Base-by-base conservation (phyloP, 2,329 filamentous ascomycete species). In the Amauroascus verrucosus region DNA sequence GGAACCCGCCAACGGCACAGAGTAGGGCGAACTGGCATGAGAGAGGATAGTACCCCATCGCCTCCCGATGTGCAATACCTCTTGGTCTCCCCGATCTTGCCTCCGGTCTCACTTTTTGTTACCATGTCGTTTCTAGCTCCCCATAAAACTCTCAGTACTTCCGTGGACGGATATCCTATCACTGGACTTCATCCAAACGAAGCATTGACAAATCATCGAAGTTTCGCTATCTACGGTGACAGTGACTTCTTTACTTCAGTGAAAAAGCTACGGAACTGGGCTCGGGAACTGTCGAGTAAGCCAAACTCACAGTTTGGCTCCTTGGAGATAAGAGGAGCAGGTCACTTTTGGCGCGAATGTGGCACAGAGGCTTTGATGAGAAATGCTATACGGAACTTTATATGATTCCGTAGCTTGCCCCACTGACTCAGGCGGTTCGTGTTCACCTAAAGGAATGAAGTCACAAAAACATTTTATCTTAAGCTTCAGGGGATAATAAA, bases 211-310 rank as follows among this genome's bases (percentile, higher is more conserved):
- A 57, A 58, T 1, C 76, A 83, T 61, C 75, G 76, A 0, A 84
- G 84, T 0, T 66, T 95, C 32, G 82, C 81, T 0, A 68, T 95
- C 0, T 95, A 83, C 63, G 91, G 90, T 1, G 80, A 84, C 48
- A 74, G 78, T 3, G 90, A 97, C 66, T 70, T 77, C 0, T 94
- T 96, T 59, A 83, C 86, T 1, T 78, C 82, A 0, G 73, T 73
- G 2, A 77, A 75, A 54, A 86, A 80, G 65, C 72, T 90, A 60
- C 76, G 78, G 9, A 70, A 74, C 0, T 95, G 90, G 90, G 73
- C 74, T 8, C 69, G 71, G 38, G 75, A 73, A 55, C 68, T 90
- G 43, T 65, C 68, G 16, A 64, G 67, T 11, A 61, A 59, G 37
- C 63, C 67, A 0, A 67, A 65, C 1, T 80, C 78, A 16, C 62